Evolutionary conservation across 2,329 filamentous ascomycete genomes (phyloP), one percentile per base, ranked within the genome.

Genomic region (Alternaria sp.): DNA sequence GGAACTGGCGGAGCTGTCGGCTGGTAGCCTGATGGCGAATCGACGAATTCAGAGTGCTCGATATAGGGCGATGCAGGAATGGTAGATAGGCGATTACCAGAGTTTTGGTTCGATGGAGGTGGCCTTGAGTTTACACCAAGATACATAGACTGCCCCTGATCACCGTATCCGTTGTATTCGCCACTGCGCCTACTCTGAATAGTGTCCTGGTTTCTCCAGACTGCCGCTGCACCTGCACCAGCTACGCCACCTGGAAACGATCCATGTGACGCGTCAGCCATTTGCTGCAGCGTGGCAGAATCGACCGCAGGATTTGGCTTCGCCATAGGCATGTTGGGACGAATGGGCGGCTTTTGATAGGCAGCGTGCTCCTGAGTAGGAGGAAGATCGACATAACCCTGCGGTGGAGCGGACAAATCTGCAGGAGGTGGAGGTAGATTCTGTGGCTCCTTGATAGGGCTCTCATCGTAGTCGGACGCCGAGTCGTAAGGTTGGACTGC

Each of bases 231-330:
- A 54, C 77, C 78, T 53, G 79, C 78, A 24, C 75, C 74, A 42
- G 80, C 79, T 46, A 75, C 52, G 8, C 72, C 71, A n/a, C 59
- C 73, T 66, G 61, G 74, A 54, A 68, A 74, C 73, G 47, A 81
- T 74, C 87, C 77, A 22, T 85, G 86, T 54, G 87, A 87, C 46
- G 90, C 91, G 66, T 89, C 90, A 32, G 88, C 88, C 75, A 98
- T 84, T 74, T 97, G 93, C 44, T 89, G 86, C 46, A 97, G 83
- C 1, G 94, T 98, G 1, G 88, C 89, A 67, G 85, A 87, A 26
- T 95, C 97, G 76, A 98, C 89, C 22, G 93, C 89, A 68, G 90
- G 93, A 68, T 93, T 95, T 52, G 91, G 92, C 65, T 89, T 89
- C 63, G 91, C 89, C 70, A 94, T 83, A 73, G 92, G 89, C 59